phyloP scores from a whole-genome alignment of 164 flowering plant species.

The Malania oleifera region DNA sequence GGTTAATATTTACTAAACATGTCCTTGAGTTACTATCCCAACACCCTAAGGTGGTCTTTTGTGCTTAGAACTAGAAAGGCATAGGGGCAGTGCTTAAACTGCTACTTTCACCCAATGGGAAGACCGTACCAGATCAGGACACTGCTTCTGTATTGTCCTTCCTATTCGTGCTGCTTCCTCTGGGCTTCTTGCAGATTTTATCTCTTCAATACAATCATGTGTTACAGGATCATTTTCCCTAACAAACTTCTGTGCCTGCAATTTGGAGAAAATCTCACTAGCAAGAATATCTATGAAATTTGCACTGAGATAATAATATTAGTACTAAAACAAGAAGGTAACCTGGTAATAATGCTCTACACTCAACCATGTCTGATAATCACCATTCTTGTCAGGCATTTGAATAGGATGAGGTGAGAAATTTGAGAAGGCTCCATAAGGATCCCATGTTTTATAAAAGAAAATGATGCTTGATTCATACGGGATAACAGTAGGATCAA shows the following conservation, averaged over 20 bases:
- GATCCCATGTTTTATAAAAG: conserved; percentile 98
- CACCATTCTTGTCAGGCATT: conserved; percentile 66
- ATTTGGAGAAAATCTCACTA: conserved; percentile 3
- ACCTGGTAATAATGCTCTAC: conserved; percentile 99
- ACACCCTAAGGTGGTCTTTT: no score
- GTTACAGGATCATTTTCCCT: conserved; percentile 62
- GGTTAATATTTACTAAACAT: no score
- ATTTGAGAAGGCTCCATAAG: conserved; percentile 89
- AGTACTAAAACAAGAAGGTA: conserved; percentile 1
- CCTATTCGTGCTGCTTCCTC: conserved; percentile 96
- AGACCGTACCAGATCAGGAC: conserved; percentile 62
- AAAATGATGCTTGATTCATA: conserved; percentile 74
- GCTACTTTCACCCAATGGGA: no score
- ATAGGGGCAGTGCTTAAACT: no score
- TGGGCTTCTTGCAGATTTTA: conserved; percentile 79
- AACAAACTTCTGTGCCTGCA: conserved; percentile 82
- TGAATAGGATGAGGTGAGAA: conserved; percentile 83
- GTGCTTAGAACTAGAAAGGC: no score
- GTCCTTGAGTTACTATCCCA: no score
- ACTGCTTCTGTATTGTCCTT: conserved; percentile 60
- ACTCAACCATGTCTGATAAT: conserved; percentile 60
- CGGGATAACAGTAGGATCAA: conserved; percentile 68
- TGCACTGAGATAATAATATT: neutral
- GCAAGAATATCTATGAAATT: neutral
- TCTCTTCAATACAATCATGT: conserved; percentile 43